These are phyloP conservation scores for Orbilia ellipsospora DNA, from an alignment of 2,329 filamentous ascomycete genomes.

Conservation along the genomic window DNA sequence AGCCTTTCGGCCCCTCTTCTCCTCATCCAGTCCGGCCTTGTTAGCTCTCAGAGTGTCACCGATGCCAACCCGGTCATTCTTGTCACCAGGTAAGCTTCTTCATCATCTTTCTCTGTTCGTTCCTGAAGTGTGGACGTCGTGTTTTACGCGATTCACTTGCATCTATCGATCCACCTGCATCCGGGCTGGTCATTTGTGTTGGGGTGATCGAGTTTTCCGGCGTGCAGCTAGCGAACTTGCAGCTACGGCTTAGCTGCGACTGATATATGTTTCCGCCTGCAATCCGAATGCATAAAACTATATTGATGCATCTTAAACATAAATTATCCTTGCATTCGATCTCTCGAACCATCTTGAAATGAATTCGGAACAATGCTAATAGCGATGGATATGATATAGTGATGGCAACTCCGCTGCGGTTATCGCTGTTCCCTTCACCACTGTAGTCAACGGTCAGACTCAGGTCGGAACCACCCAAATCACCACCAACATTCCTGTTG, in stretches of 20 bases:
- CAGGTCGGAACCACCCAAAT: slow-evolving; percentile 19
- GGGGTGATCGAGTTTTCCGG: not conserved
- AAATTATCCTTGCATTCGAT: no score
- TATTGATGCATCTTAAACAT: no score
- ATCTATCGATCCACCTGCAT: not conserved
- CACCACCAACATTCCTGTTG: slow-evolving; percentile 21
- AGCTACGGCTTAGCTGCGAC: not conserved
- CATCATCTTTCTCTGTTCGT: not conserved
- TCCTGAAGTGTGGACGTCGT: no score
- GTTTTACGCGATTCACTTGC: not conserved
- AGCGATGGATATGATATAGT: not conserved
- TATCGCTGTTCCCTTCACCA: slow-evolving; percentile 31
- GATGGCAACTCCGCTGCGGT: slow-evolving; percentile 37
- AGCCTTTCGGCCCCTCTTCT: slow-evolving; percentile 22
- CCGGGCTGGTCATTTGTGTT: not conserved
- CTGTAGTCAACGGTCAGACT: slow-evolving; percentile 34
- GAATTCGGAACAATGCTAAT: slow-evolving; percentile 1
- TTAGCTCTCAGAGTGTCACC: slow-evolving; percentile 33
- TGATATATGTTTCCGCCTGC: not conserved
- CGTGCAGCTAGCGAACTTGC: not conserved
- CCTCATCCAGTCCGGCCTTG: not conserved
- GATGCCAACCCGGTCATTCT: slow-evolving; percentile 41
- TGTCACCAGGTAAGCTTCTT: slow-evolving; percentile 32
- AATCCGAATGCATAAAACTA: no score
- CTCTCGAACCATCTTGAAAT: no score